Evolutionary conservation across 176 grass and related monocot species (phyloP).

Genomic region (Oryza glaberrima): DNA sequence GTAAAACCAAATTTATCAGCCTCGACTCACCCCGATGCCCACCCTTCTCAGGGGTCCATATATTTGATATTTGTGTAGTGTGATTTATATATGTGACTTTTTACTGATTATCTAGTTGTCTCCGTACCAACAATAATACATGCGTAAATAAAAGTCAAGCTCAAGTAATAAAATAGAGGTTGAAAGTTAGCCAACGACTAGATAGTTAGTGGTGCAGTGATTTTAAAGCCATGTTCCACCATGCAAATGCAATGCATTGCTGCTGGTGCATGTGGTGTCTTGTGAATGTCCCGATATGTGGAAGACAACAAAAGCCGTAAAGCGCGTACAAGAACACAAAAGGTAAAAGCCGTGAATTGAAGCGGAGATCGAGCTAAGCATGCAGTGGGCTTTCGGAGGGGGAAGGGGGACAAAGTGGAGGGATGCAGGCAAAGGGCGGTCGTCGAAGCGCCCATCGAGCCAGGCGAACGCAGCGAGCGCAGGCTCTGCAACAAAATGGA

Average conservation of each 20-base stretch:
- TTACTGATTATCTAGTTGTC: too few species aligned
- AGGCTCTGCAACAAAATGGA: not conserved
- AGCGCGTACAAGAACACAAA: not conserved
- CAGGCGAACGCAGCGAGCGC: not conserved
- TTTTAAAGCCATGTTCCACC: too few species aligned
- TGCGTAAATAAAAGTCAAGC: too few species aligned
- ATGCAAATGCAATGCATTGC: too few species aligned
- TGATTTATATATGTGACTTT: too few species aligned
- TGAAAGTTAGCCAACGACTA: not conserved
- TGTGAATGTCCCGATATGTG: not conserved
- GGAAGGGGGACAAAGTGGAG: constrained; percentile 8
- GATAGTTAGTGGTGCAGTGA: not conserved
- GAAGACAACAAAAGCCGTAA: not conserved
- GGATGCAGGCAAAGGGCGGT: not conserved
- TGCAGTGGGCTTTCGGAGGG: not conserved
- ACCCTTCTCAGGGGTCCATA: too few species aligned
- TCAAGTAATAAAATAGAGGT: too few species aligned
- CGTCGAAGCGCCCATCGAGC: not conserved
- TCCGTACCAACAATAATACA: too few species aligned
- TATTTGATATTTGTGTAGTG: too few species aligned
- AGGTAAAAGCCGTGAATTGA: not conserved
- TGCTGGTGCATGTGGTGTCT: not conserved
- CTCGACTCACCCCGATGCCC: too few species aligned
- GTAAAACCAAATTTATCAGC: too few species aligned
- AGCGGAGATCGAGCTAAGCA: not conserved